phyloP scores from a whole-genome alignment of 768 basidiomycete genomes.

The Russula compacta region DNA sequence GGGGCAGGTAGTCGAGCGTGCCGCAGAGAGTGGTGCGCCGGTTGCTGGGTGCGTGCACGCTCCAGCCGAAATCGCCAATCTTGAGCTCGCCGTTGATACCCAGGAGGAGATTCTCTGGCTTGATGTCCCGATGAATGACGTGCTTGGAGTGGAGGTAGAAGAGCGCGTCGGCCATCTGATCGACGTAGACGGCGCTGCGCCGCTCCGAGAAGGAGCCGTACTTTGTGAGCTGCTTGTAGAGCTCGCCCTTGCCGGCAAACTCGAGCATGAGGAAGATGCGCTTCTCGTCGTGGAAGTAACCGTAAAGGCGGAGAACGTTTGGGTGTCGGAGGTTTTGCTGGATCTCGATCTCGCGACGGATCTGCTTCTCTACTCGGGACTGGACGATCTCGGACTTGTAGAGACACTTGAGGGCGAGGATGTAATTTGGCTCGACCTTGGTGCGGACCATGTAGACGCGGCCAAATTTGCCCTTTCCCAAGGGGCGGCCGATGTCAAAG shows the following conservation, averaged over 20 bases:
- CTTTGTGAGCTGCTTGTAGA: constrained; percentile 92
- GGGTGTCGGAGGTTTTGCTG: constrained; percentile 95
- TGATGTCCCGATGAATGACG: constrained; percentile 98
- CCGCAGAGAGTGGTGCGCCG: constrained; percentile 88
- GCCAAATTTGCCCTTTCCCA: constrained; percentile 99
- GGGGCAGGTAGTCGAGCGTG: constrained; percentile 92
- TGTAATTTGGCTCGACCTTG: constrained; percentile 78
- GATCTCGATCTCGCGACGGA: constrained; percentile 95
- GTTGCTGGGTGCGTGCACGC: constrained; percentile 90
- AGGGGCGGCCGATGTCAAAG: constrained; percentile 91
- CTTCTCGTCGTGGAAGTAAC: constrained; percentile 97
- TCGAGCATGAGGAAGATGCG: constrained; percentile 98
- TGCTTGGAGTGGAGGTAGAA: constrained; percentile 89
- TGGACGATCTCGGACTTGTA: constrained; percentile 95
- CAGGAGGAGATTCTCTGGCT: constrained; percentile 92
- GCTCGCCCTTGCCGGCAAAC: constrained; percentile 93
- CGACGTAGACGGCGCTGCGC: constrained; percentile 81
- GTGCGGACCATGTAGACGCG: constrained; percentile 98
- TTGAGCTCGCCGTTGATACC: constrained; percentile 96
- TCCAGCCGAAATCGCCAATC: constrained; percentile 99
- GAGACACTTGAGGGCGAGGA: constrained; percentile 92
- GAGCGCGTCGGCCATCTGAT: constrained; percentile 97
- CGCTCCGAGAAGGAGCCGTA: constrained; percentile 82
- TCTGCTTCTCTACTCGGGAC: constrained; percentile 91
- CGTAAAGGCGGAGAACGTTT: constrained; percentile 87